Base-by-base conservation (phyloP, 2,329 filamentous ascomycete genomes). In the Diaporthe sp. region DNA sequence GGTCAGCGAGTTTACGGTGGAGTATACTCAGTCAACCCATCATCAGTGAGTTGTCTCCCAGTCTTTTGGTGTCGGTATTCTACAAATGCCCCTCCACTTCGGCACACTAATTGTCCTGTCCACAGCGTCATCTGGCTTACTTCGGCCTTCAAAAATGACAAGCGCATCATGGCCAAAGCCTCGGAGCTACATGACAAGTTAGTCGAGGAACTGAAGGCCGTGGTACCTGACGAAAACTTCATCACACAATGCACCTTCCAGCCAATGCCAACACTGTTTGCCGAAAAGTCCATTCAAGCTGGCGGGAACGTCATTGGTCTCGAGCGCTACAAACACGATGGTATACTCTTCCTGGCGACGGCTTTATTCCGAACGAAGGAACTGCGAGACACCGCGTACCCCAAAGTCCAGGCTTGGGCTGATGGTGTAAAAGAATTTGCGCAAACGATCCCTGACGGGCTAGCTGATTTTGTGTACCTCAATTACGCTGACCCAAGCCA, bases 51-150 rank as follows among this genome's bases (percentile, higher is more conserved):
- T 67, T 34, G 0, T 9, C 42, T 22, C 7, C 8, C 10, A 13
- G 34, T 13, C 25, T n/a, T 46, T 46, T 6, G 4, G 12, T 17
- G 13, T n/a, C 39, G 22, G 6, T 4, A 4, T 12, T 5, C 17
- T 44, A 17, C 25, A 17, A 13, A 31, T 46, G 15, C 31, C 17
- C 39, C 25, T 17, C 28, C 39, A 8, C 1, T 46, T 62, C 8
- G 39, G 60, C 13, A 31, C 15, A 13, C 61, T 67, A 49, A 67
- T 49, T 6, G 6, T 55, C 15, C 12, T 12, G 22, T 46, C 19
- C n/a, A 15, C 3, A 82, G 80, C 42, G 83, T 84, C 61, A 79
- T 80, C 4, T 86, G 85, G 84, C 83, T 83, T 75, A 84, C 84
- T 0, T 74, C 79, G 19, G 78, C 82, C 0, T 82, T 85, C 77